Evolutionary conservation across 1,139 yeast species (phyloP), one percentile per base, ranked within the genome.

Genomic region (Candida tropicalis): DNA sequence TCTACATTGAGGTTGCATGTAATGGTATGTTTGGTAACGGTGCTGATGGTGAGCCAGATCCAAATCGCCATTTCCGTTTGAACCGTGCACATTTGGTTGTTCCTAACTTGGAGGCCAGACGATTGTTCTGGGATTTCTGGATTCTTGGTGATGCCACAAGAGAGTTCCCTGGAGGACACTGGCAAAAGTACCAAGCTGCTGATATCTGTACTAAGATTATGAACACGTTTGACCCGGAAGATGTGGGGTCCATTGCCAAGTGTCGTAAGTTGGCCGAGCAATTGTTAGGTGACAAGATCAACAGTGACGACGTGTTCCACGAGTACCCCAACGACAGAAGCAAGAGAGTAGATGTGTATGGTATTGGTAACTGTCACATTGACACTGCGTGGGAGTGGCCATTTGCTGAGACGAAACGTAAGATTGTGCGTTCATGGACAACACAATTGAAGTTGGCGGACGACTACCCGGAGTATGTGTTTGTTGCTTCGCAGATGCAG

Each of bases 301-400:
- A 89, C 60, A 71, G 84, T 2, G 77, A 79, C 7, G 75, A 75
- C 15, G 97, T 90, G 1, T 73, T 62, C 50, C 77, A 81, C 33
- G 58, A 39, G 10, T 46, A 43, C 37, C 44, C 47, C 5, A 44
- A 49, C 33, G 41, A 45, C 5, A 15, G 55, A 13, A 59, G 61
- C 13, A 43, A 63, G 48, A 51, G 63, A 26, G 55, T 70, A 39
- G 77, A 73, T 53, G 96, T 90, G 7, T 85, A 72, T 60, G 96
- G 89, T 5, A 76, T 93, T 50, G 98, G 98, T 38, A 88, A 93
- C 60, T 93, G 98, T 62, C 99, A 93, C 63, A 93, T 93, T 55
- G 99, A 93, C 60, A 91, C 98, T 25, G 97, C 97, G 17, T 90
- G 97, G 97, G 73, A 87, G 49, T 93, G 99, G 99, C 98, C 97